phyloP scores from a whole-genome alignment of 1,284 basidiomycete species.

The Pseudozyma thailandica region DNA sequence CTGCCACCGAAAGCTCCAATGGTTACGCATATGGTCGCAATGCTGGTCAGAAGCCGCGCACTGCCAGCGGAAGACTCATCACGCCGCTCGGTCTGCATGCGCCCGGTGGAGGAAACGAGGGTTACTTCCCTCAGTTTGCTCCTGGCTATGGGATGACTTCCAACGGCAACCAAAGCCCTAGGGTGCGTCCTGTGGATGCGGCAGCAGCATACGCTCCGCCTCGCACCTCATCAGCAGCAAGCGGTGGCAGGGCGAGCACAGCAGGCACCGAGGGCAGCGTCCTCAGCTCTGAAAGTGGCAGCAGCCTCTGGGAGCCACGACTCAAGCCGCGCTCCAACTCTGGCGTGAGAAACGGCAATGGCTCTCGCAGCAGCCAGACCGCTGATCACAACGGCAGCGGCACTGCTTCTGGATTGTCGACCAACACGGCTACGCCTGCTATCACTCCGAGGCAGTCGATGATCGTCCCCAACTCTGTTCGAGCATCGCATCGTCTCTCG shows the following conservation, averaged over 20 bases:
- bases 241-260: conserved; percentile 37
- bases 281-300: conserved; percentile 42
- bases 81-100: conserved; percentile 53
- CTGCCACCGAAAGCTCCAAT: conserved; percentile 57
- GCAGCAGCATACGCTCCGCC: conserved; percentile 11
- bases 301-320: conserved; percentile 52
- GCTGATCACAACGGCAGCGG: conserved; percentile 1
- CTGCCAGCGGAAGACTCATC: conserved; percentile 57
- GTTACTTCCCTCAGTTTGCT: conserved; percentile 50
- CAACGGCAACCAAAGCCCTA: conserved; percentile 17
- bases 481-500: conserved; percentile 27
- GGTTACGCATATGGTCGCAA: conserved; percentile 43
- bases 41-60: conserved; percentile 47
- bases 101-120: conserved; percentile 37
- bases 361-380: conserved; percentile 4
- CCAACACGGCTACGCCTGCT: conserved; percentile 48
- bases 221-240: conserved; percentile 43
- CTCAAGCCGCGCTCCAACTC: conserved; percentile 34
- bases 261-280: conserved; percentile 51
- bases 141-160: conserved; percentile 16
- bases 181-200: conserved; percentile 13
- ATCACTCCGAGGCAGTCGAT: conserved; percentile 46
- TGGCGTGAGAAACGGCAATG: conserved; percentile 7
- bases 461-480: conserved; percentile 13
- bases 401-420: conserved; percentile 31